These are phyloP conservation scores for Ascocoryne sarcoides DNA, from an alignment of 2,329 filamentous ascomycete genomes.

Conservation along the genomic window DNA sequence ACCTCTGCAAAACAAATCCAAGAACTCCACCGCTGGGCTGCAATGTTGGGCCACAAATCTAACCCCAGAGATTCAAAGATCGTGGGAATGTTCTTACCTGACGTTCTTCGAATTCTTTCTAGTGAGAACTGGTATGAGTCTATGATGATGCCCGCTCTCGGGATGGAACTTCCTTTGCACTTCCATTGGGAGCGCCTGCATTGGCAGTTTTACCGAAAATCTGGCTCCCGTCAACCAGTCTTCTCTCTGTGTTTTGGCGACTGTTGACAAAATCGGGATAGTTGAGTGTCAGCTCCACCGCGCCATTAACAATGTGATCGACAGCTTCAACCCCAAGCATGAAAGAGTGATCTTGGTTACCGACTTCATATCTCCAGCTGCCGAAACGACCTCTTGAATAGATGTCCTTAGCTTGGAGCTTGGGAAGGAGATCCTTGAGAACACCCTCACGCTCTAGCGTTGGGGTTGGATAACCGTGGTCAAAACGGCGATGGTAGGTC, in stretches of 20 bases:
- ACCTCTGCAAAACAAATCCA: too few relatives aligned
- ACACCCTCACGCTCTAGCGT: conserved; percentile 91
- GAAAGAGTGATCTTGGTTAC: conserved; percentile 60
- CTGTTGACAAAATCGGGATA: conserved; percentile 69
- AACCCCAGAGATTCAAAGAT: too few relatives aligned
- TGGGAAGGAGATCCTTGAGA: conserved; percentile 84
- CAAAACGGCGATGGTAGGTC: conserved; percentile 95
- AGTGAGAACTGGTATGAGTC: conserved; percentile 27
- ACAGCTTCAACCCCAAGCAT: conserved; percentile 71
- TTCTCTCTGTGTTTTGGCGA: conserved; percentile 31
- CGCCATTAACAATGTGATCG: conserved; percentile 64
- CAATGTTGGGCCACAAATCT: too few relatives aligned
- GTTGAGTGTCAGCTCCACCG: conserved; percentile 67
- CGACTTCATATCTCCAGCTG: conserved; percentile 93
- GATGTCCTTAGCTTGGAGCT: conserved; percentile 85
- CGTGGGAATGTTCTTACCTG: too few relatives aligned
- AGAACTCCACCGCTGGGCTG: too few relatives aligned
- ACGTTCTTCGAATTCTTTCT: conserved; percentile 28
- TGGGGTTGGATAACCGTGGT: conserved; percentile 96
- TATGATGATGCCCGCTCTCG: conserved; percentile 29
- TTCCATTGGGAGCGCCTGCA: conserved; percentile 22
- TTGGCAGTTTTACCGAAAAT: conserved; percentile 22
- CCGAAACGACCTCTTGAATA: conserved; percentile 95
- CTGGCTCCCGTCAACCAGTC: conserved; percentile 30
- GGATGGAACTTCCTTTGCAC: conserved; percentile 15